phyloP scores from a whole-genome alignment of 192 early-diverging fungal species.

The Linnemannia exigua region DNA sequence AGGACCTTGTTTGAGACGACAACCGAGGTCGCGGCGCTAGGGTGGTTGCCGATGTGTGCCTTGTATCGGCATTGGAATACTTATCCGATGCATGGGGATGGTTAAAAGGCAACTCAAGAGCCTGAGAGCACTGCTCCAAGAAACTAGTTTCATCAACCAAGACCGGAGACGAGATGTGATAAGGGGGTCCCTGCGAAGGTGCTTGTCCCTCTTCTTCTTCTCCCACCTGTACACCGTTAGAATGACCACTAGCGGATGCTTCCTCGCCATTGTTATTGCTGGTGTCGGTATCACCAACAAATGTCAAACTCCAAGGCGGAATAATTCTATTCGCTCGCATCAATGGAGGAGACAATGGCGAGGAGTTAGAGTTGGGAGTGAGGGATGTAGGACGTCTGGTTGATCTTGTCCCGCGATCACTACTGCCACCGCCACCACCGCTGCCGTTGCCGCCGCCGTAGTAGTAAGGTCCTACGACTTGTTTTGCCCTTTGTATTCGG shows the following conservation, averaged over 20 bases:
- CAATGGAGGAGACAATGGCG: not conserved
- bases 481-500: not conserved
- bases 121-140: too few species aligned
- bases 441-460: too few species aligned
- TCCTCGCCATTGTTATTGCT: not conserved
- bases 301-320: not conserved
- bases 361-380: too few species aligned
- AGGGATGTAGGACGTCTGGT: not conserved
- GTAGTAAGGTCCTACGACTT: too few species aligned
- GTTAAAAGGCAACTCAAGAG: too few species aligned
- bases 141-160: not conserved
- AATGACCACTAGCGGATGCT: not conserved
- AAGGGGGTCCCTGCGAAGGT: not conserved
- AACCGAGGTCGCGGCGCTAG: too few species aligned
- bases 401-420: not conserved
- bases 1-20: too few species aligned
- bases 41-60: too few species aligned
- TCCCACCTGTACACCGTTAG: too few species aligned
- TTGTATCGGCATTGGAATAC: too few species aligned
- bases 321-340: not conserved
- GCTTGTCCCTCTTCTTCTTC: not conserved
- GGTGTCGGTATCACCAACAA: too few species aligned
- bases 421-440: not conserved
- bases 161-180: not conserved
- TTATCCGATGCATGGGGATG: too few species aligned